These are phyloP conservation scores for Phytophthora tentaculata DNA, from an alignment of 352 stramenopile genomes.

Conservation along the genomic window DNA sequence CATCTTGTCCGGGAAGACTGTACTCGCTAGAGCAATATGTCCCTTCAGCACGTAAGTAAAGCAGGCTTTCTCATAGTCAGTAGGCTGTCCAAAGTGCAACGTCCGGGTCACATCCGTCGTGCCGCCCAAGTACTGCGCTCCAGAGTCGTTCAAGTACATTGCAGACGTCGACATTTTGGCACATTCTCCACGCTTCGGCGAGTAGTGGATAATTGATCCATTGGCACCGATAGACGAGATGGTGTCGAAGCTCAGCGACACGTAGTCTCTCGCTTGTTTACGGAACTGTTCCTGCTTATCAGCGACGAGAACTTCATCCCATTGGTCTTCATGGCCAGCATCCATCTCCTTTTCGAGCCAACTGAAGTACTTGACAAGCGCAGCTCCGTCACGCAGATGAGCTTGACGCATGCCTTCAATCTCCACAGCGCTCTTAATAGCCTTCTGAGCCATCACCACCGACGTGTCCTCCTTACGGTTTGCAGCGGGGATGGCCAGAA, in stretches of 20 bases:
- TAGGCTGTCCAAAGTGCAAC: constrained; percentile 95
- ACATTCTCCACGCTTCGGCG: constrained; percentile 81
- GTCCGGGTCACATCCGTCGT: constrained; percentile 99
- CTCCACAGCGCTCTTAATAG: constrained; percentile 95
- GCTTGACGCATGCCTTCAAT: constrained; percentile 95
- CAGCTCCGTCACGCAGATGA: constrained; percentile 95
- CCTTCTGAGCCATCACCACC: constrained; percentile 85
- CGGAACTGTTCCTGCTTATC: constrained; percentile 92
- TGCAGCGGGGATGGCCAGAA: constrained; percentile 71
- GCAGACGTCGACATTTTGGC: constrained; percentile 90
- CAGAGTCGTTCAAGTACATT: constrained; percentile 99
- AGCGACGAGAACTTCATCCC: constrained; percentile 89
- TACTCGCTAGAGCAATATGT: constrained; percentile 95
- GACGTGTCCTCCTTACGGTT: constrained; percentile 83
- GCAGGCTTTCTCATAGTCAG: constrained; percentile 92
- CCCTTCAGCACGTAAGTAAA: constrained; percentile 98
- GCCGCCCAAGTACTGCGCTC: constrained; percentile 98
- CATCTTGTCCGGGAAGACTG: constrained; percentile 90
- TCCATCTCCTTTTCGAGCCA: constrained; percentile 90
- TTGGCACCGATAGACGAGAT: constrained; percentile 97
- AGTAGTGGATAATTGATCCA: constrained; percentile 97
- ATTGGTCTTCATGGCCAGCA: constrained; percentile 55
- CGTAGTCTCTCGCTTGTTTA: constrained; percentile 84
- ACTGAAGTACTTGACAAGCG: constrained; percentile 94
- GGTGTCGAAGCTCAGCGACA: constrained; percentile 97